phyloP scores from a whole-genome alignment of 2,329 filamentous ascomycete species.

The Aspergillus melleus region DNA sequence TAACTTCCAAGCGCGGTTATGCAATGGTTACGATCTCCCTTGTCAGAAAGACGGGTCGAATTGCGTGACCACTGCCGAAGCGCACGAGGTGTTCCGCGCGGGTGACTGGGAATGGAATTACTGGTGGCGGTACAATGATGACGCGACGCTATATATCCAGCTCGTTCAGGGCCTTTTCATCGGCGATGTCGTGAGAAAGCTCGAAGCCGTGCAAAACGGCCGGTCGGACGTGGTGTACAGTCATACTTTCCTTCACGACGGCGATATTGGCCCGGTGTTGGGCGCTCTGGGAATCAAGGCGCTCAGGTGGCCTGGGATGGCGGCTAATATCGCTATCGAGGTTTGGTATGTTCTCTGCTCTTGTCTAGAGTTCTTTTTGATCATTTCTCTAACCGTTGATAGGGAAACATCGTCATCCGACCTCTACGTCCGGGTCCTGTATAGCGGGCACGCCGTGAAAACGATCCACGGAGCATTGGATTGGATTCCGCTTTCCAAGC shows the following conservation, averaged over 20 bases:
- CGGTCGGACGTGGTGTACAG: constrained; percentile 29
- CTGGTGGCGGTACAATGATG: constrained; percentile 37
- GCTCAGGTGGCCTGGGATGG: constrained; percentile 44
- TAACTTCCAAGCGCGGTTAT: constrained; percentile 43
- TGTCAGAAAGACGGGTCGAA: constrained; percentile 29
- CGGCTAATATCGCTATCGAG: constrained; percentile 40
- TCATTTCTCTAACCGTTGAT: background rate
- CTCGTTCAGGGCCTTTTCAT: constrained; percentile 40
- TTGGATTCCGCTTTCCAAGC: constrained; percentile 26
- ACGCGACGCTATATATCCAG: constrained; percentile 39
- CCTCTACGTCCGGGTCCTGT: constrained; percentile 30
- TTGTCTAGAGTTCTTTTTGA: no score
- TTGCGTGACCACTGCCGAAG: constrained; percentile 36
- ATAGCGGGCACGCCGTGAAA: constrained; percentile 31
- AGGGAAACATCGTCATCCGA: constrained; percentile 22
- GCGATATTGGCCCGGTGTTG: constrained; percentile 38
- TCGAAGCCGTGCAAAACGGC: constrained; percentile 29
- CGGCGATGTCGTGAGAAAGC: constrained; percentile 33
- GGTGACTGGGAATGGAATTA: constrained; percentile 47
- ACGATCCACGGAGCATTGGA: constrained; percentile 32
- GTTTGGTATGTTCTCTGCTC: constrained; percentile 31
- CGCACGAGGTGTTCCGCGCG: constrained; percentile 40
- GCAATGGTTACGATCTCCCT: constrained; percentile 40
- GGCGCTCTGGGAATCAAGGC: constrained; percentile 37
- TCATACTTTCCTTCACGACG: constrained; percentile 41